phyloP scores from a whole-genome alignment of 139 green algal genomes.

The Helicosporidium sp. region DNA sequence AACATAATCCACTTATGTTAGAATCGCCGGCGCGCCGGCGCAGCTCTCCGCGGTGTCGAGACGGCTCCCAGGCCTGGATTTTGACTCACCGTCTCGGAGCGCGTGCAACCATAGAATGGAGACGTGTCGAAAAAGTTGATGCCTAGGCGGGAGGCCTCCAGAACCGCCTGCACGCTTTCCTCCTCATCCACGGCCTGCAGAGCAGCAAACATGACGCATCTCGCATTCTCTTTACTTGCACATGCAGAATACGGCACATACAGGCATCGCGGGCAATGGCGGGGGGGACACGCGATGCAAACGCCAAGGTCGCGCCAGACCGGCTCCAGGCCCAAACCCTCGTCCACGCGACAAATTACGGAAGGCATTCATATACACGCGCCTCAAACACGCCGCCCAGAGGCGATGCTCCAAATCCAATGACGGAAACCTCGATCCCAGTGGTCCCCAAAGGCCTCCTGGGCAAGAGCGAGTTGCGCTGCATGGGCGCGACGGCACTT shows the following conservation, averaged over 20 bases:
- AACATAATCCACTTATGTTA: neutral
- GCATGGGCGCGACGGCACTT: too few species aligned
- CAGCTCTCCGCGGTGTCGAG: too few species aligned
- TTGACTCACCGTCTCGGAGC: conserved; percentile 49
- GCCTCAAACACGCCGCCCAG: conserved; percentile 70
- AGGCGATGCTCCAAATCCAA: conserved; percentile 80
- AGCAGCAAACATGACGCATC: neutral
- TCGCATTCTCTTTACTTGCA: too few species aligned
- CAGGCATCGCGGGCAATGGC: neutral
- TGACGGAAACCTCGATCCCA: conserved; percentile 60
- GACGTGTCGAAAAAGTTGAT: conserved; percentile 95
- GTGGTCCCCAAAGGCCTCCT: conserved; percentile 51
- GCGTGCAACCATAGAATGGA: conserved; percentile 71
- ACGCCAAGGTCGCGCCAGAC: neutral
- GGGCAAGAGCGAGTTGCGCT: too few species aligned
- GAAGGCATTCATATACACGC: neutral
- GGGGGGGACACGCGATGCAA: neutral
- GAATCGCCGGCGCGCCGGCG: too few species aligned
- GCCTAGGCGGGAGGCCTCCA: conserved; percentile 53
- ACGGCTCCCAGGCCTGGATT: too few species aligned
- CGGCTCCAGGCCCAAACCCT: neutral
- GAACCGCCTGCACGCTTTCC: conserved; percentile 42
- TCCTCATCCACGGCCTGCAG: conserved; percentile 45
- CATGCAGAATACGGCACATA: neutral
- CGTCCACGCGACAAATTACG: neutral